Evolutionary conservation across 495 filamentous ascomycete genomes (phyloP), one percentile per base, ranked within the genome.

Genomic region (Aspergillus sclerotioniger): DNA sequence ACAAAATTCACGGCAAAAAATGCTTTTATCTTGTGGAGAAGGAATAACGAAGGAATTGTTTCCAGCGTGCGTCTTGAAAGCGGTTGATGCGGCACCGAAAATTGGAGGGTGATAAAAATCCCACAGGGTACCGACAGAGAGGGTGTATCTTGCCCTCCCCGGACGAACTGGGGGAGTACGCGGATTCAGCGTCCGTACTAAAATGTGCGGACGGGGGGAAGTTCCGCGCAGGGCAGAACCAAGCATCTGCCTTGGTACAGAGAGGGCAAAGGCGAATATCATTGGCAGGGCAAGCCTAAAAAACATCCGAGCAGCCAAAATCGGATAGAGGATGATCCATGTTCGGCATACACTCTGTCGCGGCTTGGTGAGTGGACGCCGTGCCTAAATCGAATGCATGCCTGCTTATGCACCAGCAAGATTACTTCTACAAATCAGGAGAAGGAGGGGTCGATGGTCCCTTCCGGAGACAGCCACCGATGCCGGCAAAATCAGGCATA

Each of bases 121-220:
- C 58, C 51, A 32, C 51, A 54, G 60, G 58, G 35, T 51, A 59
- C 59, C 53, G 48, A 52, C 51, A 54, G 48, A 57, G 47, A 25
- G 50, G 39, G 61, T 69, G 60, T 59, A 68, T 70, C 62, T 58
- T 68, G 62, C 57, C 59, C 57, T 55, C 56, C 60, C 54, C 57
- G 46, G 54, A 45, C 44, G 47, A 62, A 29, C 60, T 62, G 56
- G 53, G 62, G 56, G 60, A 67, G 37, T 61, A 64, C 67, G 68
- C 70, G 57, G 67, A 61, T 58, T 59, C 62, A 58, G 60, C 51
- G 56, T 62, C 54, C 62, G 67, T 67, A 67, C 72, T 66, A 67
- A 70, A 62, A 61, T 57, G 68, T 65, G 67, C 67, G 53, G 67
- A 66, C 53, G 63, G 60, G 57, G 64, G 33, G 44, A 56, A 65